Evolutionary conservation across 345 rosid genomes (phyloP).

Genomic region (Anacardium occidentale): DNA sequence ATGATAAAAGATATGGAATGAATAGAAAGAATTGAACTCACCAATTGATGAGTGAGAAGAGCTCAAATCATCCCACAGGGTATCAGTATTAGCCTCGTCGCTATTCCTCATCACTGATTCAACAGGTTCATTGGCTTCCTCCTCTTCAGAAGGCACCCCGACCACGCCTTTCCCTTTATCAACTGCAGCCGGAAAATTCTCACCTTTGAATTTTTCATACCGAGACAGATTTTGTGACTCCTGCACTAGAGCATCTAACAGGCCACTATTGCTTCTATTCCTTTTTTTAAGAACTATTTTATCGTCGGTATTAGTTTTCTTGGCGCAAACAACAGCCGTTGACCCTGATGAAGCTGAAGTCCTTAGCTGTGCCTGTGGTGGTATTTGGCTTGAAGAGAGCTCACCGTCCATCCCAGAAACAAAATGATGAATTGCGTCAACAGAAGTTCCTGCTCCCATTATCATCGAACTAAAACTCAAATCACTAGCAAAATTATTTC

Average conservation of each 20-base stretch:
- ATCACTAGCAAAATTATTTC: conserved; percentile 18
- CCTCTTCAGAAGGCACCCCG: conserved; percentile 15
- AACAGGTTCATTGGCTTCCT: conserved; percentile 11
- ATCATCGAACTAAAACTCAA: conserved; percentile 53
- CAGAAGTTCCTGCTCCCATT: conserved; percentile 47
- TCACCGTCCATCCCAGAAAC: conserved; percentile 18
- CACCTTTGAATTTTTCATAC: conserved; percentile 20
- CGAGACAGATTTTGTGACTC: conserved; percentile 47
- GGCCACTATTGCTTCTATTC: conserved; percentile 39
- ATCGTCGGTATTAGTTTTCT: conserved; percentile 5
- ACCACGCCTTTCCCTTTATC: conserved; percentile 30
- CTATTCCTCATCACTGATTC: conserved; percentile 10
- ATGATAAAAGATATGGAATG: neutral
- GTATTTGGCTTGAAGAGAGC: conserved; percentile 55
- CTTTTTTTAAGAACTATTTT: conserved; percentile 15
- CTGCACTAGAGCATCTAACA: conserved; percentile 53
- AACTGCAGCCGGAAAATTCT: neutral
- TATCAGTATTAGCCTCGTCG: conserved; percentile 24
- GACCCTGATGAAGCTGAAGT: conserved; percentile 23
- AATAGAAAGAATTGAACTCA: conserved; percentile 18
- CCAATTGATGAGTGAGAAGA: conserved; percentile 53
- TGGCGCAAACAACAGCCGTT: conserved; percentile 18
- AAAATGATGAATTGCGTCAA: conserved; percentile 20
- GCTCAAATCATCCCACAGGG: conserved; percentile 32
- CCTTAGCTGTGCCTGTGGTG: conserved; percentile 24